Percentiles rank a stretch among this genome's conserved stretches.
Evolutionary conservation across 768 basidiomycete species (phyloP).

Genomic region (Suillus cothurnatus): DNA sequence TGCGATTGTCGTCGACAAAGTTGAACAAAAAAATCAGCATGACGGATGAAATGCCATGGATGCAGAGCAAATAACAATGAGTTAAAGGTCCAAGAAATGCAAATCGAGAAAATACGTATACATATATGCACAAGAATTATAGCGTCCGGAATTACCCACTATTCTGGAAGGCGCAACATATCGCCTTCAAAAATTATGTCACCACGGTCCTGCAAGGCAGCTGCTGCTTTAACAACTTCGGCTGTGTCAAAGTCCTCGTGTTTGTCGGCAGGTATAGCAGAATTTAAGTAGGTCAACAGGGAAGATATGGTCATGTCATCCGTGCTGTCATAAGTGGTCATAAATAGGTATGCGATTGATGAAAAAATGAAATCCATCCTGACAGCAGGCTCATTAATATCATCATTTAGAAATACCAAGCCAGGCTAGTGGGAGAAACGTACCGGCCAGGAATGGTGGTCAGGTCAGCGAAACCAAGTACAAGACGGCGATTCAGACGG

Average conservation of each 20-base stretch:
- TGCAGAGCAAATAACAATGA: not conserved
- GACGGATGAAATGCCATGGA: not conserved
- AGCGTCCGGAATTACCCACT: slow-evolving; percentile 2
- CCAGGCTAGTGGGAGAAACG: slow-evolving; percentile 26
- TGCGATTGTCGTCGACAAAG: not conserved
- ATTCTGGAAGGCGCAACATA: slow-evolving; percentile 32
- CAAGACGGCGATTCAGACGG: slow-evolving; percentile 29
- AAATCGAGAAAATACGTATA: slow-evolving; percentile 1
- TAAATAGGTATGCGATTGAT: slow-evolving; percentile 66
- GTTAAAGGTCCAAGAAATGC: slow-evolving; percentile 10
- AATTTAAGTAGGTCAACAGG: slow-evolving; percentile 71
- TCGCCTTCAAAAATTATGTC: slow-evolving; percentile 56
- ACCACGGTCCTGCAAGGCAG: slow-evolving; percentile 47
- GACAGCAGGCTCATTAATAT: not conserved
- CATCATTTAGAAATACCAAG: slow-evolving; percentile 14
- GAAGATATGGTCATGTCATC: slow-evolving; percentile 74
- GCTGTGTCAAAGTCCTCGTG: slow-evolving; percentile 81
- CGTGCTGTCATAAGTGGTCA: slow-evolving; percentile 62
- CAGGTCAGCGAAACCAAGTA: slow-evolving; percentile 53
- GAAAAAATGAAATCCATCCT: slow-evolving; percentile 63
- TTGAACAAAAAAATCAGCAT: not conserved
- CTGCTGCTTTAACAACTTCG: slow-evolving; percentile 61
- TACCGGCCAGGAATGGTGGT: slow-evolving; percentile 64
- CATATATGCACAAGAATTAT: slow-evolving; percentile 5
- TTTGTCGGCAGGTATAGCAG: slow-evolving; percentile 76